A percentile compares a stretch with the other conserved stretches of the same genome.
Conservation (phyloP, 176 grass and related monocot species). For the Zizania latifolia region DNA sequence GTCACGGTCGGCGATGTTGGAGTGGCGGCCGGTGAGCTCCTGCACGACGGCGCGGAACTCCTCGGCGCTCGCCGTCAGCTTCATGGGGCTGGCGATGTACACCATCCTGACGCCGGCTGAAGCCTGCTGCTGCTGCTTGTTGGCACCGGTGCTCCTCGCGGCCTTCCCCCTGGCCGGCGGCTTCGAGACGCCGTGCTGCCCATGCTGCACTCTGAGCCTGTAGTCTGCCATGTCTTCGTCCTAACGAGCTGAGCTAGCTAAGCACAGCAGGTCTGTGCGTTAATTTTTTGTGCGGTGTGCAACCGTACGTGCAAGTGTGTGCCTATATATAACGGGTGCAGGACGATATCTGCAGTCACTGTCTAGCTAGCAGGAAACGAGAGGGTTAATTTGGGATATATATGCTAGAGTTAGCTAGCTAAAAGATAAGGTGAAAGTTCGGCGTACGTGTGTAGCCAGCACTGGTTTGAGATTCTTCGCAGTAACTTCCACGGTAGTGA, state of each 20-base stretch:
- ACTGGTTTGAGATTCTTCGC: no score
- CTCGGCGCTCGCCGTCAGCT: conserved; percentile 57
- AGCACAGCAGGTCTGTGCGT: background rate
- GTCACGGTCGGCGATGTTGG: conserved; percentile 46
- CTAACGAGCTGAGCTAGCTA: background rate
- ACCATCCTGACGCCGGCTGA: conserved; percentile 45
- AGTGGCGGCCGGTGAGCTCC: conserved; percentile 63
- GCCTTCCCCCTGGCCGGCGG: conserved; percentile 28
- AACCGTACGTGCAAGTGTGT: background rate
- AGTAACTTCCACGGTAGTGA: no score
- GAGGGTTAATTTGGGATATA: no score
- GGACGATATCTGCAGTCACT: background rate
- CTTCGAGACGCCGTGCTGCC: conserved; percentile 38
- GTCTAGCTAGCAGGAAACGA: no score
- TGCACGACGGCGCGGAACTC: conserved; percentile 82
- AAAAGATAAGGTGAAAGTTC: no score
- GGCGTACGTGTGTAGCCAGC: no score
- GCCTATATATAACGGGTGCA: background rate
- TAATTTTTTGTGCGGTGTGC: no score
- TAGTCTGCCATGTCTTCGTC: background rate
- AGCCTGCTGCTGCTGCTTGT: no score
- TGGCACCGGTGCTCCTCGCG: no score
- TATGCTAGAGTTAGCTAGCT: no score
- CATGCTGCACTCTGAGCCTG: conserved; percentile 39
- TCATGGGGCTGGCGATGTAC: conserved; percentile 79